phyloP scores from a whole-genome alignment of 768 basidiomycete genomes.

The Lepiota subincarnata region DNA sequence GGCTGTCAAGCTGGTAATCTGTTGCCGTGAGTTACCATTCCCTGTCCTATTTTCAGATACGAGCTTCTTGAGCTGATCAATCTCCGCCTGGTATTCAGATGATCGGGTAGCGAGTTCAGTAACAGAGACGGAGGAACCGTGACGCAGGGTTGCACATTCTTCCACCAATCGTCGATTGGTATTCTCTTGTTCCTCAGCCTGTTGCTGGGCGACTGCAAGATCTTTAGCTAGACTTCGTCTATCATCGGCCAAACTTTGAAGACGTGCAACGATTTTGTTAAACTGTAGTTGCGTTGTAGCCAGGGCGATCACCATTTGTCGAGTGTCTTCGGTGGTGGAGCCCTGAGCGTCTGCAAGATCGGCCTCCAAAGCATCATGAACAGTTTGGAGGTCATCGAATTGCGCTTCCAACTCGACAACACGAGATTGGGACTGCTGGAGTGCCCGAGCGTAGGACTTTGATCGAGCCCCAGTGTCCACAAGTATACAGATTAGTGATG shows the following conservation, averaged over 20 bases:
- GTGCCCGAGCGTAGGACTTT: neutral
- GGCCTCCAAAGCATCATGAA: neutral
- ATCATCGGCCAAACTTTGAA: neutral
- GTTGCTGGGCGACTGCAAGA: neutral
- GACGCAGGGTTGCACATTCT: constrained; percentile 5
- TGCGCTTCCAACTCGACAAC: neutral
- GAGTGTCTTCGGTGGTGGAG: neutral
- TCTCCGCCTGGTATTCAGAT: constrained; percentile 14
- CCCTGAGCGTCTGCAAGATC: constrained; percentile 1
- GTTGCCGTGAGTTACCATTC: neutral
- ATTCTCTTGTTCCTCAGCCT: neutral
- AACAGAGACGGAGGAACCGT: constrained; percentile 13
- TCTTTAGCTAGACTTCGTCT: neutral
- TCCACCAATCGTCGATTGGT: neutral
- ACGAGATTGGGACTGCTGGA: neutral
- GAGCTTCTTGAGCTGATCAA: constrained; percentile 19
- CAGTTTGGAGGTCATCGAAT: neutral
- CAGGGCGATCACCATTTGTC: constrained; percentile 2
- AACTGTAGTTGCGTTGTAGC: constrained; percentile 6
- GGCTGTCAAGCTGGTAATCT: neutral
- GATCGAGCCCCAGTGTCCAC: constrained; percentile 28
- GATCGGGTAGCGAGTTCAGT: constrained; percentile 16
- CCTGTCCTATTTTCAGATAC: neutral
- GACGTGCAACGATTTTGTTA: constrained; percentile 5
- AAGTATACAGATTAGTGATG: constrained; percentile 34